These are phyloP conservation scores for Tricladium varicosporioides DNA, from an alignment of 2,329 filamentous ascomycete genomes.

Conservation along the genomic window DNA sequence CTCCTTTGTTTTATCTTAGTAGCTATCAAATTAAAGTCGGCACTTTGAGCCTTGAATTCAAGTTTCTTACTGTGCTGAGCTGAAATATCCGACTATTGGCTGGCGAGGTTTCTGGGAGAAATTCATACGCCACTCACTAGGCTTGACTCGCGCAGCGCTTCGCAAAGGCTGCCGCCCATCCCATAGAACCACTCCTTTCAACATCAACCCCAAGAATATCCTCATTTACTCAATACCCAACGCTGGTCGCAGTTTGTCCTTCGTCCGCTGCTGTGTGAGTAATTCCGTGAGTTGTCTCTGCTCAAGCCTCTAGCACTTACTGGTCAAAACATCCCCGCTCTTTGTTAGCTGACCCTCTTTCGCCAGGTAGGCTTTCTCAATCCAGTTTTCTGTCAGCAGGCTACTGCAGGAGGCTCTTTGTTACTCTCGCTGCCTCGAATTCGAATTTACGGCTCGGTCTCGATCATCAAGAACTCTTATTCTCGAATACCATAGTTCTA, in stretches of 20 bases:
- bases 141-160: neutral
- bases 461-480: conserved; percentile 28
- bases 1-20: neutral
- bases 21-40: neutral
- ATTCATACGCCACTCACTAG: neutral
- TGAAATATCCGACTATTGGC: neutral
- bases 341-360: neutral
- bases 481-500: conserved; percentile 23
- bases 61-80: neutral
- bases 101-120: neutral
- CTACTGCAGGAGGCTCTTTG: conserved; percentile 11
- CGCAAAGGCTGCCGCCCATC: neutral
- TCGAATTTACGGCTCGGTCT: conserved; percentile 25
- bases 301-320: too few relatives aligned
- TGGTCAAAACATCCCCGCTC: neutral
- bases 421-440: conserved; percentile 3
- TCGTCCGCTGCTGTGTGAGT: conserved; percentile 19
- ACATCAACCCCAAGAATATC: neutral
- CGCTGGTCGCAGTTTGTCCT: conserved; percentile 16
- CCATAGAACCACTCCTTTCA: neutral
- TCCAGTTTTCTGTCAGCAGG: conserved; percentile 10
- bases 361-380: neutral
- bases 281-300: neutral
- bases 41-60: too few relatives aligned
- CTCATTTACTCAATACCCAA: conserved; percentile 3